Evolutionary conservation across 306 rosid species (phyloP).

Genomic region (Geum urbanum): DNA sequence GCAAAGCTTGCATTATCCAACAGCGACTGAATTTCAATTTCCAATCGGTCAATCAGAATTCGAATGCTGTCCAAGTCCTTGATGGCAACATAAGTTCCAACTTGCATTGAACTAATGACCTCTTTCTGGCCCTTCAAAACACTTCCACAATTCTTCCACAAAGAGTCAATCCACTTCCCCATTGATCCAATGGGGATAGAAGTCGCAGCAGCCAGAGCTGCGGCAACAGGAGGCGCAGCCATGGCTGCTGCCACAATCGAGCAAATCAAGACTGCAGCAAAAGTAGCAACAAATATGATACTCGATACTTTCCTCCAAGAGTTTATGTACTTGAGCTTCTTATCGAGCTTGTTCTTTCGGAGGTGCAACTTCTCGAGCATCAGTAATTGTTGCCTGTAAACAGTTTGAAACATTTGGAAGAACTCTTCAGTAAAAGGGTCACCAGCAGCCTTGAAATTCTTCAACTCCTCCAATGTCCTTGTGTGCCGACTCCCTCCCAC

Average conservation of each 20-base stretch:
- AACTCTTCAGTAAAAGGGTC: slow-evolving; percentile 87
- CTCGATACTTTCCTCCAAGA: slow-evolving; percentile 85
- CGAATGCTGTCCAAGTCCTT: slow-evolving; percentile 85
- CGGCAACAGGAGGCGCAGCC: slow-evolving; percentile 87
- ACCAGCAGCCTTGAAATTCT: slow-evolving; percentile 70
- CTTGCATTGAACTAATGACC: slow-evolving; percentile 74
- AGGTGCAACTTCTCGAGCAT: slow-evolving; percentile 74
- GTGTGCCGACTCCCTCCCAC: slow-evolving; percentile 32
- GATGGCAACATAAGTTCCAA: slow-evolving; percentile 76
- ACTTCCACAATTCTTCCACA: slow-evolving; percentile 76
- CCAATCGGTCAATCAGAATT: slow-evolving; percentile 51
- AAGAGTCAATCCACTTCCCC: slow-evolving; percentile 92
- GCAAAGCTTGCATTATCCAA: slow-evolving; percentile 56
- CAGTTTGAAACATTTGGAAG: slow-evolving; percentile 65
- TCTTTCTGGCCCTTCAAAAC: slow-evolving; percentile 85
- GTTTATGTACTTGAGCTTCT: slow-evolving; percentile 57
- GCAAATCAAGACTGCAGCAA: slow-evolving; percentile 79
- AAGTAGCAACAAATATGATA: slow-evolving; percentile 78
- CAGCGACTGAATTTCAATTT: slow-evolving; percentile 58
- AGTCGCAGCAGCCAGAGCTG: slow-evolving; percentile 77
- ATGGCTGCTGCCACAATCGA: slow-evolving; percentile 94
- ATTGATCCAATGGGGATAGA: slow-evolving; percentile 75
- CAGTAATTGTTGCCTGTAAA: slow-evolving; percentile 54
- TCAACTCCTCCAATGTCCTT: slow-evolving; percentile 60
- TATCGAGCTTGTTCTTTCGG: slow-evolving; percentile 67